These are phyloP conservation scores for Cladosporium cucumerinum DNA, from an alignment of 2,329 filamentous ascomycete genomes.

Conservation along the genomic window DNA sequence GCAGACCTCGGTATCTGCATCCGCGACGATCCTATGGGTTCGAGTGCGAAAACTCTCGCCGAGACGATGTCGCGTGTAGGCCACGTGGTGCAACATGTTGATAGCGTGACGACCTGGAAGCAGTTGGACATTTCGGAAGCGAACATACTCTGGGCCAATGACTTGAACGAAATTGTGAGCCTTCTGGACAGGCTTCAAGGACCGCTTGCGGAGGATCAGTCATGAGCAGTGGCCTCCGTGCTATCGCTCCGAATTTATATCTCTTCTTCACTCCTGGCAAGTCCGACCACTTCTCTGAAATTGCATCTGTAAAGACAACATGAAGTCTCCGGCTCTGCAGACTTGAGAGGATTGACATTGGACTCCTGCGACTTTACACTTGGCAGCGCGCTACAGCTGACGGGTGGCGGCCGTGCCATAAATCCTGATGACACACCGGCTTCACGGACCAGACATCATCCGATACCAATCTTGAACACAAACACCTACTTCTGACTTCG, in stretches of 20 bases:
- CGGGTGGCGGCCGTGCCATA: neutral
- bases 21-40: conserved; percentile 33
- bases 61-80: conserved; percentile 28
- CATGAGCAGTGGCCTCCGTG: neutral
- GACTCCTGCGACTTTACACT: neutral
- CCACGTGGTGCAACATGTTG: neutral
- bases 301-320: neutral
- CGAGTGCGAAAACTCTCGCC: conserved; percentile 30
- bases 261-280: neutral
- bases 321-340: neutral
- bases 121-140: neutral
- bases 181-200: neutral
- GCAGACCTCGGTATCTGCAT: conserved; percentile 49
- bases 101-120: neutral
- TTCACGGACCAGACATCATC: neutral
- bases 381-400: neutral
- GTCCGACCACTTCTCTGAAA: neutral
- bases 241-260: neutral
- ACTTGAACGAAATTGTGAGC: conserved; percentile 4
- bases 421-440: neutral
- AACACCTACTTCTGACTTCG: neutral
- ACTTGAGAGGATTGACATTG: too few species aligned
- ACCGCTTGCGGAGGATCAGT: neutral
- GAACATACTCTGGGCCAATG: neutral
- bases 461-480: neutral